Percentiles rank a stretch among this genome's conserved stretches.
phyloP scores from a whole-genome alignment of 129 eudicot genomes.

The Mikania micrantha region DNA sequence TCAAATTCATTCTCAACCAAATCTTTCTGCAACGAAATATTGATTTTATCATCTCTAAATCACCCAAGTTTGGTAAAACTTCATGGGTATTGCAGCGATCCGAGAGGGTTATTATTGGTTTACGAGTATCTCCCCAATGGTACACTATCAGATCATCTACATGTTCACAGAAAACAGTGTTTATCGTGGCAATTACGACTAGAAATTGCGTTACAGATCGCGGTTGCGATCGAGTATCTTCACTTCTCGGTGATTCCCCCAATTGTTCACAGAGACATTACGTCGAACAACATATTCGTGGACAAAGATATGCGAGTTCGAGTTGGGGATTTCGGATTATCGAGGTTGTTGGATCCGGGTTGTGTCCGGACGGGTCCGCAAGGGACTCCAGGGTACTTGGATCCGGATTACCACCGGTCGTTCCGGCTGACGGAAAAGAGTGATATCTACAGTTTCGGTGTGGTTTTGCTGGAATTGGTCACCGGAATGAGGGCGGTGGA shows the following conservation, averaged over 20 bases:
- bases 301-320: constrained; percentile 76
- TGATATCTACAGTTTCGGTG: constrained; percentile 88
- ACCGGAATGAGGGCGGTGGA: constrained; percentile 95
- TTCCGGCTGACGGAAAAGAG: constrained; percentile 86
- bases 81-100: constrained; percentile 91
- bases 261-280: constrained; percentile 81
- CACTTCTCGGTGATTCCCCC: constrained; percentile 74
- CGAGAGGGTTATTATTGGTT: constrained; percentile 63
- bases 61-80: constrained; percentile 81
- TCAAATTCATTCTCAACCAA: constrained; percentile 51
- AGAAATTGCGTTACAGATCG: constrained; percentile 72
- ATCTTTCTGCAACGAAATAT: constrained; percentile 77
- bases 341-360: constrained; percentile 54
- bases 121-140: constrained; percentile 88
- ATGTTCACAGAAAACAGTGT: constrained; percentile 36
- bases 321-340: constrained; percentile 90
- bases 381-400: constrained; percentile 91
- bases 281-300: constrained; percentile 66
- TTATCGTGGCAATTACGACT: constrained; percentile 52
- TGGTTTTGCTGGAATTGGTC: constrained; percentile 69
- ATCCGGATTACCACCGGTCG: constrained; percentile 78
- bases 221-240: constrained; percentile 72
- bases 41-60: constrained; percentile 63
- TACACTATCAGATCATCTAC: constrained; percentile 71
- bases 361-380: constrained; percentile 99